phyloP scores from a whole-genome alignment of 2,329 filamentous ascomycete species.

The Aspergillus ibericus region DNA sequence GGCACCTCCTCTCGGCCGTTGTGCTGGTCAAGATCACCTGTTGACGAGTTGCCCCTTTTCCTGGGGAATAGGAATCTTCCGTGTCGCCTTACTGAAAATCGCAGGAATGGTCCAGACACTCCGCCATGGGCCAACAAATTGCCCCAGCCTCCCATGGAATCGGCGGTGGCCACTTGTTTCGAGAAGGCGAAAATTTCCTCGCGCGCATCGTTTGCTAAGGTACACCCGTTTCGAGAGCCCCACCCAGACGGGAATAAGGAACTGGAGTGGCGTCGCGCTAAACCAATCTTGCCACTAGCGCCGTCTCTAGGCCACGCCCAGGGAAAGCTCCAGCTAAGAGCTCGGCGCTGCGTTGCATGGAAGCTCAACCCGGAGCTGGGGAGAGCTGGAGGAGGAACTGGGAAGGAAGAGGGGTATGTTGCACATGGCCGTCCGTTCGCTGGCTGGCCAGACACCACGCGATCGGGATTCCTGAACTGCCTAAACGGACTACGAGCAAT shows the following conservation, averaged over 20 bases:
- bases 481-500: not conserved
- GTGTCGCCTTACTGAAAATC: not conserved
- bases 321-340: conserved; percentile 19
- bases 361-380: conserved; percentile 21
- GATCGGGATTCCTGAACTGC: not conserved
- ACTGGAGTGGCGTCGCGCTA: conserved; percentile 24
- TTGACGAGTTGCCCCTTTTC: not conserved
- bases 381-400: conserved; percentile 17
- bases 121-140: too few species aligned
- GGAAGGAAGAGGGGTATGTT: conserved; percentile 8
- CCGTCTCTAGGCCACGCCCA: conserved; percentile 3
- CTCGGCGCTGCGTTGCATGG: conserved; percentile 18
- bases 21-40: not conserved
- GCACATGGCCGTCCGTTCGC: conserved; percentile 11
- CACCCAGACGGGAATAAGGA: conserved; percentile 24
- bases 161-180: conserved; percentile 8
- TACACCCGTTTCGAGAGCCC: conserved; percentile 16
- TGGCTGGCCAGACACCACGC: not conserved
- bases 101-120: not conserved
- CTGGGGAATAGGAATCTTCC: not conserved
- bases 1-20: conserved; percentile 15
- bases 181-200: conserved; percentile 6
- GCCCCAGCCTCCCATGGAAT: conserved; percentile 2
- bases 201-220: conserved; percentile 1
- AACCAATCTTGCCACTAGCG: conserved; percentile 17